Conservation (phyloP, 1,284 basidiomycete species). For the Blastosporella zonata region DNA sequence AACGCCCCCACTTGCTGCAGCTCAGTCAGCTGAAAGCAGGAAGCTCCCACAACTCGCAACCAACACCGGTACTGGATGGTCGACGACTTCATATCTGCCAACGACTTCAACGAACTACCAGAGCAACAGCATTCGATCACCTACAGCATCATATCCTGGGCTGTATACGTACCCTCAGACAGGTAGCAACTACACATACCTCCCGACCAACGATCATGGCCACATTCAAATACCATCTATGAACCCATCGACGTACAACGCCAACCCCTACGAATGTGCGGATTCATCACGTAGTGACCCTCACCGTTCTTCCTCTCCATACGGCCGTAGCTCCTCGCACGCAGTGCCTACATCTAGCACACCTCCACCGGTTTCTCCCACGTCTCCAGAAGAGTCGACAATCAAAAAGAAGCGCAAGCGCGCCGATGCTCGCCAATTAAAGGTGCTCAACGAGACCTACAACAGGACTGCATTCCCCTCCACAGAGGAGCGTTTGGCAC, state of each 20-base stretch:
- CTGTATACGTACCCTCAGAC: slow-evolving; percentile 38
- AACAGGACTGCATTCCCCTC: slow-evolving; percentile 79
- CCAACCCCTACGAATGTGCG: slow-evolving; percentile 29
- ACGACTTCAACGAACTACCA: slow-evolving; percentile 31
- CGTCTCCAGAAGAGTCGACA: slow-evolving; percentile 51
- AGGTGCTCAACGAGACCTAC: slow-evolving; percentile 77
- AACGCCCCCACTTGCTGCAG: slow-evolving; percentile 41
- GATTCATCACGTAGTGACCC: slow-evolving; percentile 29
- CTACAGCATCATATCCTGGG: slow-evolving; percentile 51
- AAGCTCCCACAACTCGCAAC: slow-evolving; percentile 38
- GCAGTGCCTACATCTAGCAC: slow-evolving; percentile 26
- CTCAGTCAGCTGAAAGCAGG: slow-evolving; percentile 30
- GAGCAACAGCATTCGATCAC: slow-evolving; percentile 48
- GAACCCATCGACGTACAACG: slow-evolving; percentile 26
- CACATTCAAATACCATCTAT: slow-evolving; percentile 31
- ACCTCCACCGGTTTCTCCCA: slow-evolving; percentile 32
- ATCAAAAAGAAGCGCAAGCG: slow-evolving; percentile 86
- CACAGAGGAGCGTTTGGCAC: slow-evolving; percentile 74
- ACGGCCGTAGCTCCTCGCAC: slow-evolving; percentile 32
- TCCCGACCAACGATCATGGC: slow-evolving; percentile 26
- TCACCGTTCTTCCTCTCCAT: slow-evolving; percentile 42
- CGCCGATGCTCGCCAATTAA: slow-evolving; percentile 74
- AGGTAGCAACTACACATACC: slow-evolving; percentile 37
- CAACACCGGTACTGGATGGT: slow-evolving; percentile 39
- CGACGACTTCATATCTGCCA: slow-evolving; percentile 34